Evolutionary conservation across 768 basidiomycete species (phyloP), one percentile per base, ranked within the genome.

Genomic region (Podaxis sp.): DNA sequence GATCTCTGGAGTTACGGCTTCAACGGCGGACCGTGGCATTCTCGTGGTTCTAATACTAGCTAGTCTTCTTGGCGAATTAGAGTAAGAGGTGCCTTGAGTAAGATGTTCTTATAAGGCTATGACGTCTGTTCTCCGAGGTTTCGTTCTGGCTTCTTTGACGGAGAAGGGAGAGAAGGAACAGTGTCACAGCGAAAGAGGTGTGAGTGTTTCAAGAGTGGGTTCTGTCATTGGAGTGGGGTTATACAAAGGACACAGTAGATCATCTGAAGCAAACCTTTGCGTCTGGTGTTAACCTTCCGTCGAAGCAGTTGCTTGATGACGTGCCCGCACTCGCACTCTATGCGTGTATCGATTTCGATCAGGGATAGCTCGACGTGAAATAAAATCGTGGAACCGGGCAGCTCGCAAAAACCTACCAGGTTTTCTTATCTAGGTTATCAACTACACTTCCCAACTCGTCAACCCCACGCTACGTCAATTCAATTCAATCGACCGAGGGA

Each of bases 1-100:
- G n/a, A 33, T 44, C 38, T 44, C 42, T 13, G 26, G 4, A 24
- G 19, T 51, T 33, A 49, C 48, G 58, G 28, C 33, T 52, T 33
- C 58, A 39, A 49, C 36, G 36, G 39, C 30, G 33, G 52, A 46
- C 52, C 61, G 61, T 48, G 61, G 40, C 46, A 30, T 46, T 55
- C 61, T 62, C 61, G 52, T 62, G 53, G 33, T 2, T 22, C 28
- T 22, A 24, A 46, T 55, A 33, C 58, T 46, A 11, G 48, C n/a
- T 17, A 30, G 11, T n/a, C 58, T 59, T 51, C 36, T 26, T 49
- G 8, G 33, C 33, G 36, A 11, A 33, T 59, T 22, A 52, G 49
- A 39, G 33, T 38, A 51, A 39, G 36, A 52, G n/a, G 58, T 52
- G 13, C 49, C 48, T 39, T 59, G 33, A 17, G 13, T 59, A n/a